Percentiles rank a stretch among this genome's conserved stretches.
Evolutionary conservation across 2,329 filamentous ascomycete species (phyloP).

Genomic region (Stachybotrys chartarum): DNA sequence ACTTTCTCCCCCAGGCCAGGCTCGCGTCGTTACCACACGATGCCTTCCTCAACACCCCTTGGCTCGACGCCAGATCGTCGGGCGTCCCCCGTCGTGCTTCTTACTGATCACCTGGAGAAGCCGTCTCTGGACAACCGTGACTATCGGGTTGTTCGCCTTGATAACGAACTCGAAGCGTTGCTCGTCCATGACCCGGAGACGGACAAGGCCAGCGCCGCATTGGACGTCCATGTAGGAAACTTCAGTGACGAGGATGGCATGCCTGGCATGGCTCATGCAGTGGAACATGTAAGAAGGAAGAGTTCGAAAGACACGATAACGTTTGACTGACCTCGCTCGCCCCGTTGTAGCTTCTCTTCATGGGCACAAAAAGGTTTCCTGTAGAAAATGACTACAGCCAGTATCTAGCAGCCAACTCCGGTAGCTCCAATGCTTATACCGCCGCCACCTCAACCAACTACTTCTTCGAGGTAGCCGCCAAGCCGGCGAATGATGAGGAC

Average conservation of each 20-base stretch:
- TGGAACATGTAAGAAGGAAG: constrained; percentile 64
- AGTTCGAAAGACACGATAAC: not conserved
- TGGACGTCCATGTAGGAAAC: constrained; percentile 93
- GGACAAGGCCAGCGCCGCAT: constrained; percentile 91
- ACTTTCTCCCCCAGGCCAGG: not conserved
- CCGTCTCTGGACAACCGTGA: constrained; percentile 77
- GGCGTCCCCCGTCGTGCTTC: constrained; percentile 21
- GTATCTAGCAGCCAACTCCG: constrained; percentile 84
- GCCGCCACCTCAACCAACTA: constrained; percentile 93
- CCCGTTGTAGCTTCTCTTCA: constrained; percentile 65
- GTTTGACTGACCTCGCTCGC: not conserved
- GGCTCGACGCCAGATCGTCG: constrained; percentile 20
- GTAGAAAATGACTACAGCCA: constrained; percentile 93
- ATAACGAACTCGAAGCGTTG: constrained; percentile 83
- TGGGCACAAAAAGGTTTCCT: constrained; percentile 98
- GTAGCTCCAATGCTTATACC: constrained; percentile 92
- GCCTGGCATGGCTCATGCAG: constrained; percentile 91
- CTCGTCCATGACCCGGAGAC: constrained; percentile 91
- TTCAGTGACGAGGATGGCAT: constrained; percentile 89
- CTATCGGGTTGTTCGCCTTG: constrained; percentile 79
- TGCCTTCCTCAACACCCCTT: constrained; percentile 24
- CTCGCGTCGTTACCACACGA: constrained; percentile 9
- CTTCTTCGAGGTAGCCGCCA: constrained; percentile 90
- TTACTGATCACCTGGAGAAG: constrained; percentile 72
- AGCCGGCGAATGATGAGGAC: constrained; percentile 55